A percentile compares a stretch with the other conserved stretches of the same genome.
These are phyloP conservation scores for Aspergillus cristatus DNA, from an alignment of 495 filamentous ascomycete species.

Conservation along the genomic window DNA sequence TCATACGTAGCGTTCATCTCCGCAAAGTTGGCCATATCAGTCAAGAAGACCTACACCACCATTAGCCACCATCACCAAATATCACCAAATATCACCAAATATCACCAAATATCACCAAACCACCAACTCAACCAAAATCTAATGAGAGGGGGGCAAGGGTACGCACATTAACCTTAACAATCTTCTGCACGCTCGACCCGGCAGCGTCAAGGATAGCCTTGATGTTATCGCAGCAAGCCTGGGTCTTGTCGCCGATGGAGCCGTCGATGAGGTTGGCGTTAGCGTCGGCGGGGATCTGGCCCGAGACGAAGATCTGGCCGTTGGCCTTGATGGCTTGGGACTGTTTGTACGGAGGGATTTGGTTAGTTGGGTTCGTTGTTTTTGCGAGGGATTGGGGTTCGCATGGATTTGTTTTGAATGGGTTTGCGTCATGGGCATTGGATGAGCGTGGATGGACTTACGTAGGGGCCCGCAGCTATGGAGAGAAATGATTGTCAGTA, in stretches of 20 bases:
- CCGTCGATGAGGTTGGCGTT: slow-evolving; percentile 66
- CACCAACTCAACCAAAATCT: neutral
- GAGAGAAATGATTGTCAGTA: slow-evolving; percentile 24
- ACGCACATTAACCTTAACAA: slow-evolving; percentile 63
- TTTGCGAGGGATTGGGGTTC: neutral
- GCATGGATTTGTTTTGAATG: neutral
- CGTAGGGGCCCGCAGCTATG: slow-evolving; percentile 49
- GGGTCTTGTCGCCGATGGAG: slow-evolving; percentile 67
- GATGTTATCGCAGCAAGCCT: slow-evolving; percentile 67
- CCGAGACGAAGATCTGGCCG: slow-evolving; percentile 80
- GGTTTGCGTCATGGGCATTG: neutral
- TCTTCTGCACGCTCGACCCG: slow-evolving; percentile 61
- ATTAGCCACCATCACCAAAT: too few species aligned
- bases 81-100: neutral
- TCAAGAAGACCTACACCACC: slow-evolving; percentile 65
- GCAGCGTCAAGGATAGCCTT: slow-evolving; percentile 67
- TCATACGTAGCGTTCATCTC: slow-evolving; percentile 85
- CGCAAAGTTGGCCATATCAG: slow-evolving; percentile 76
- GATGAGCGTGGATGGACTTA: slow-evolving; percentile 22
- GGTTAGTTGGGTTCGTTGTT: slow-evolving; percentile 1
- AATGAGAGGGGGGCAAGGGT: slow-evolving; percentile 5
- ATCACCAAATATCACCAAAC: neutral
- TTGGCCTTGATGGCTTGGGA: slow-evolving; percentile 85
- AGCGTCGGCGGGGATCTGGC: slow-evolving; percentile 78
- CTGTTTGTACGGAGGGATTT: slow-evolving; percentile 30